Conservation (phyloP, 2,329 filamentous ascomycete genomes). For the Claviceps africana region DNA sequence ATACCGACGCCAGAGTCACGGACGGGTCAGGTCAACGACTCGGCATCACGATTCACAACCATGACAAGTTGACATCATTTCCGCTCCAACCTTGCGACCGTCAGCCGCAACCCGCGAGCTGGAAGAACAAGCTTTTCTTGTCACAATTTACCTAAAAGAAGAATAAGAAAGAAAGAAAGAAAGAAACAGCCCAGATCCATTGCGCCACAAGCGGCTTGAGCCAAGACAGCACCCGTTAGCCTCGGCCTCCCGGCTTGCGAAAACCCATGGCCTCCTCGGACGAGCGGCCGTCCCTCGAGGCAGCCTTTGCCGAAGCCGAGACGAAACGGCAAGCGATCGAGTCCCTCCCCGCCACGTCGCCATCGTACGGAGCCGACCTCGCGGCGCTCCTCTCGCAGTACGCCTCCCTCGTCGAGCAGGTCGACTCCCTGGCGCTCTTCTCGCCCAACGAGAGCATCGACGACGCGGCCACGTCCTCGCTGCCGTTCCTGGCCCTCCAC, state of each 20-base stretch:
- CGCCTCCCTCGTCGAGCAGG: constrained; percentile 55
- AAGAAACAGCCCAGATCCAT: too few species aligned
- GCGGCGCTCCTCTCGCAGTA: constrained; percentile 55
- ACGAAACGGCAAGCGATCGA: constrained; percentile 44
- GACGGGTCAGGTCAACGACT: too few species aligned
- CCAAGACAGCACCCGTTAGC: too few species aligned
- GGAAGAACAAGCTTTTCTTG: too few species aligned
- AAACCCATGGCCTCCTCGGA: constrained; percentile 19
- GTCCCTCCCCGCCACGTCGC: constrained; percentile 45
- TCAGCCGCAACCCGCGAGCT: too few species aligned
- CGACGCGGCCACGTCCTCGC: constrained; percentile 69
- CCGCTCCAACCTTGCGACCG: too few species aligned
- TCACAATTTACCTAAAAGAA: too few species aligned
- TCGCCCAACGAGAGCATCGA: constrained; percentile 81
- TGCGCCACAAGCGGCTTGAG: too few species aligned
- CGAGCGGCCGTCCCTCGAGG: constrained; percentile 35
- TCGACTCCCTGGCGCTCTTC: constrained; percentile 65
- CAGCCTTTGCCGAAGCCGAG: constrained; percentile 37
- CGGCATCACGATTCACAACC: too few species aligned
- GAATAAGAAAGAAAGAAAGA: too few species aligned
- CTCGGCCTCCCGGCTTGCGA: not conserved
- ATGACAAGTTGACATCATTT: too few species aligned
- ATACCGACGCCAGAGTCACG: too few species aligned
- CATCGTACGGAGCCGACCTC: constrained; percentile 54
- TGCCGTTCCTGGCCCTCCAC: constrained; percentile 72